Base-by-base conservation (phyloP, 2,329 filamentous ascomycete genomes). In the Diatrype stigma region DNA sequence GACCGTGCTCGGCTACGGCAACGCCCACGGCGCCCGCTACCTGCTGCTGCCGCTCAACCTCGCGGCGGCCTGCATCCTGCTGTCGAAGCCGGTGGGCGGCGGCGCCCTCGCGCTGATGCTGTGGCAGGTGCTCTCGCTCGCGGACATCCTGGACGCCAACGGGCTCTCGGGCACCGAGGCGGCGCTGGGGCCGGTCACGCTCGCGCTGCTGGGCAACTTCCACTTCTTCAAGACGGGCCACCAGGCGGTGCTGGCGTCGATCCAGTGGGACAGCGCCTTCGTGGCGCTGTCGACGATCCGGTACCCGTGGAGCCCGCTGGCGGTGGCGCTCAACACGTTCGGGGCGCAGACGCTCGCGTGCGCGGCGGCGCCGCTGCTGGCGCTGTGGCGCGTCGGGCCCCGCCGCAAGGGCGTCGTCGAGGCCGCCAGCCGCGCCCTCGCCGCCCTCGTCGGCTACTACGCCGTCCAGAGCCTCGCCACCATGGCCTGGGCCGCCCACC, bases 161-260 rank as follows among this genome's bases (percentile, higher is more conserved):
- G 67, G 71, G 53, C 67, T 87, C 37, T 82, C 85, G 16, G 75
- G 6, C 26, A 30, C 81, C 46, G 85, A 84, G 42, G 78, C 90
- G 6, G 78, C 90, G 6, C 87, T 97, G 60, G 93, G 91, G 0
- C 92, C 94, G 19, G 75, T 94, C 37, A 79, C 95, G 56, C 81
- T 97, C 23, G 93, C 85, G 11, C 73, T 97, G n/a, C 82, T 99
- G 1, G 94, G 92, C 53, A 90, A 88, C 63, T 96, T 93, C 70
- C 86, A 96, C 74, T 99, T 86, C 76, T 99, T 99, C 82, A 96
- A 96, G 67, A 99, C 94, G 0, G 94, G 94, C 54, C 94, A 99
- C 70, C 93, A 97, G 71, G 93, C 93, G 12, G 87, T 85, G 0
- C 80, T 96, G 22, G 81, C 86, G 59, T 89, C 85, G 58, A 93